Evolutionary conservation across 768 basidiomycete genomes (phyloP).

Genomic region (Tubosaeta sp.): DNA sequence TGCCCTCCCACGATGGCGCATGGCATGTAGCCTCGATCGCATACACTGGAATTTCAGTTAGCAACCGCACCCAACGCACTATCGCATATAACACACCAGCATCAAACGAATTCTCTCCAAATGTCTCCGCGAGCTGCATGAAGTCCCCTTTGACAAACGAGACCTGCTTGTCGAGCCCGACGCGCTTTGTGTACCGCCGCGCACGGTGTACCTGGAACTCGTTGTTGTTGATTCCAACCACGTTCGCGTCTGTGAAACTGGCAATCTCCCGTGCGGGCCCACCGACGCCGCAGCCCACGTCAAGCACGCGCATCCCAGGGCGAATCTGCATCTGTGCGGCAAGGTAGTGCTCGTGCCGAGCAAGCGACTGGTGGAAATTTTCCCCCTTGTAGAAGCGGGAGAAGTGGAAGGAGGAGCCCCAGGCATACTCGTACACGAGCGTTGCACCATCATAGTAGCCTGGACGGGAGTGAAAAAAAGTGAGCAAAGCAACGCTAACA

Average conservation of each 20-base stretch:
- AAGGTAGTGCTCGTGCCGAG: slow-evolving; percentile 97
- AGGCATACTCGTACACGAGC: slow-evolving; percentile 91
- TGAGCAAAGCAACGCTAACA: not conserved
- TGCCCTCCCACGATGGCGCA: slow-evolving; percentile 92
- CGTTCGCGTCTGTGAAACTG: slow-evolving; percentile 77
- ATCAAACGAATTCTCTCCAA: slow-evolving; percentile 91
- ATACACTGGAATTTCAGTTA: slow-evolving; percentile 54
- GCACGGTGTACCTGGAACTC: slow-evolving; percentile 92
- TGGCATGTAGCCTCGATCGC: slow-evolving; percentile 98
- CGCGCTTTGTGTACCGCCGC: slow-evolving; percentile 70
- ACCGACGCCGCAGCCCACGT: slow-evolving; percentile 97
- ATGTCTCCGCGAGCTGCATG: slow-evolving; percentile 88
- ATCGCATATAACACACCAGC: slow-evolving; percentile 56
- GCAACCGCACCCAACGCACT: not conserved
- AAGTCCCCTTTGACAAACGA: slow-evolving; percentile 92
- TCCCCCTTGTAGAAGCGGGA: slow-evolving; percentile 96
- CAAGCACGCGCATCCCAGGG: slow-evolving; percentile 93
- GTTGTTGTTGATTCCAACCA: slow-evolving; percentile 93
- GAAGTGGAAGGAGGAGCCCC: slow-evolving; percentile 92
- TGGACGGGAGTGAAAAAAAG: slow-evolving; percentile 24
- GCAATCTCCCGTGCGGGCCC: slow-evolving; percentile 97
- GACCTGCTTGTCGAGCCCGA: slow-evolving; percentile 72
- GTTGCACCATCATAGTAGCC: slow-evolving; percentile 98
- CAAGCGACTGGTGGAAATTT: slow-evolving; percentile 61
- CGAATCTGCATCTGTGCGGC: slow-evolving; percentile 78